Base-by-base conservation (phyloP, 1,284 basidiomycete genomes). In the Cystobasidium pallidum region DNA sequence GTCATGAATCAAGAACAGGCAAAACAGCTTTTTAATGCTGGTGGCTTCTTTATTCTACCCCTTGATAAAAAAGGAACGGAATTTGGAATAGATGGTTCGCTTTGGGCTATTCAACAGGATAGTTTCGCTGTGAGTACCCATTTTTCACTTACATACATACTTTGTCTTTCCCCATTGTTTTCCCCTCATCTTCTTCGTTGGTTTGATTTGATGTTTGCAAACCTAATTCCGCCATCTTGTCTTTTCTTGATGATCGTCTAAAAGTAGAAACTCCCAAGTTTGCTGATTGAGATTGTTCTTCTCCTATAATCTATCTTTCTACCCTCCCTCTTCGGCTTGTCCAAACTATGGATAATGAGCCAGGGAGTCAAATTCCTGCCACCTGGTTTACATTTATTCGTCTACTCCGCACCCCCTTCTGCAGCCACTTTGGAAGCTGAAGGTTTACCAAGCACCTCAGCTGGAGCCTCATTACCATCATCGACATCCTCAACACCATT, bases 331-430 rank as follows among this genome's bases (percentile, higher is more conserved):
- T n/a, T n/a, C n/a, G n/a, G n/a, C n/a, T n/a, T n/a, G n/a, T n/a
- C n/a, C n/a, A n/a, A n/a, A n/a, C n/a, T n/a, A n/a, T n/a, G n/a
- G n/a, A n/a, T n/a, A n/a, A 45, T 17, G 43, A n/a, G 19, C n/a
- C 65, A 77, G 75, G 78, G 78, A 45, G 71, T 78, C 62, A 78
- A 78, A 32, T 70, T 78, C 52, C 52, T 78, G 3, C 78, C 78
- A 0, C 49, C 66, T 30, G 78, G 78, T 10, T 61, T 78, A 15
- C 78, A 78, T 70, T 55, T 78, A 41, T 78, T 78, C 62, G 63
- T 75, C 41, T 74, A 76, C 51, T 75, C 76, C 24, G 75, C 76
- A 30, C 75, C 39, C 54, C 72, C 47, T 47, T 54, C 26, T 30
- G 19, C 49, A 15, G 30, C 64, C 1, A 26, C 66, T 47, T 41